Percentiles rank a stretch among this genome's conserved stretches.
phyloP scores from a whole-genome alignment of 2,329 filamentous ascomycete species.

The Fusarium paranaense region DNA sequence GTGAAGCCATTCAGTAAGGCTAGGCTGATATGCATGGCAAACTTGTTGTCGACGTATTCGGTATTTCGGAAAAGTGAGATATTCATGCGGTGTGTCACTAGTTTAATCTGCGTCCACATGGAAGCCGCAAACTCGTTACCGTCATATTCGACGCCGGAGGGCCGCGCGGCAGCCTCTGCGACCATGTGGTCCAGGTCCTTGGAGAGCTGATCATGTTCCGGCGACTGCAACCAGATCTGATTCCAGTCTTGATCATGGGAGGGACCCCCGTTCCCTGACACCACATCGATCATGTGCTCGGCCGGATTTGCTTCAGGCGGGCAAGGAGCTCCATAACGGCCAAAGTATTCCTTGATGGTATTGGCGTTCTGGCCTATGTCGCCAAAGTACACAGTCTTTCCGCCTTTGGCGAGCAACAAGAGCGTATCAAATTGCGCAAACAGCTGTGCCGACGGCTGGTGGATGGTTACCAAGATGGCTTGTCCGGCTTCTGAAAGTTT shows the following conservation, averaged over 20 bases:
- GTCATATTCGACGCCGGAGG: not conserved
- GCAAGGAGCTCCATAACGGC: not conserved
- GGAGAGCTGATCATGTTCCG: not conserved
- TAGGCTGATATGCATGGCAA: not conserved
- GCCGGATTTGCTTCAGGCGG: not conserved
- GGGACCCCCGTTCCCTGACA: not conserved
- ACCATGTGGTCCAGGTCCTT: not conserved
- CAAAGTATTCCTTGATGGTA: not conserved
- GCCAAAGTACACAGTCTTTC: constrained; percentile 69
- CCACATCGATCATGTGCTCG: not conserved
- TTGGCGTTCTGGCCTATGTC: constrained; percentile 21
- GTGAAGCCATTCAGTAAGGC: not conserved
- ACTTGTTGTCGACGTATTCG: not conserved
- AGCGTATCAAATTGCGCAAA: constrained; percentile 73
- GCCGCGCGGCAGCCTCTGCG: not conserved
- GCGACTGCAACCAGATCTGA: not conserved
- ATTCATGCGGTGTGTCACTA: not conserved
- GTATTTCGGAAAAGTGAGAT: not conserved
- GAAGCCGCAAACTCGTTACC: not conserved
- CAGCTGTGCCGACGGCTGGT: constrained; percentile 72
- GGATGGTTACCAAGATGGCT: constrained; percentile 73
- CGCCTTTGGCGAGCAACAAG: constrained; percentile 68
- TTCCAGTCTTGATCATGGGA: not conserved
- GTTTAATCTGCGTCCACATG: not conserved
- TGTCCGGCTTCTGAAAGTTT: constrained; percentile 73